Evolutionary conservation across 495 filamentous ascomycete species (phyloP).

Genomic region (Aspergillus incahuasiensis): DNA sequence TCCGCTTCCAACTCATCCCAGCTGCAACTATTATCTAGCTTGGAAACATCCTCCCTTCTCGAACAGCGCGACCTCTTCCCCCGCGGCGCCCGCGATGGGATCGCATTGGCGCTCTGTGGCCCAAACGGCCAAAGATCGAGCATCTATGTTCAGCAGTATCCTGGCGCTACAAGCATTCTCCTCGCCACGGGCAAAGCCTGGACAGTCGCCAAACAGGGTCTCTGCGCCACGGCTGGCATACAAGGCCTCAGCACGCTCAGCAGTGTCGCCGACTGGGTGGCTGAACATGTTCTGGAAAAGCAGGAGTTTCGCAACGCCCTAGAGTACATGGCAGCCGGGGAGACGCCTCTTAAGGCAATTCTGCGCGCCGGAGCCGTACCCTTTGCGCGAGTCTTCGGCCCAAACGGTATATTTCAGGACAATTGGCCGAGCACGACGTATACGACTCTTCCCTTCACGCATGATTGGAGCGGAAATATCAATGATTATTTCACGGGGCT

Average conservation of each 20-base stretch:
- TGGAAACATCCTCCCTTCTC: not conserved
- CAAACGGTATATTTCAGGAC: not conserved
- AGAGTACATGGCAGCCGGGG: not conserved
- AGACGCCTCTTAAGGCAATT: not conserved
- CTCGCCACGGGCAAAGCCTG: not conserved
- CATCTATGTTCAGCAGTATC: conserved; percentile 1
- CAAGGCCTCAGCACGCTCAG: not conserved
- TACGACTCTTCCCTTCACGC: not conserved
- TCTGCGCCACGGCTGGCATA: not conserved
- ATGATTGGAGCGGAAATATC: not conserved
- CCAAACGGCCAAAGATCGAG: not conserved
- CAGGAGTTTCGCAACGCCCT: conserved; percentile 1
- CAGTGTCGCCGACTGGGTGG: not conserved
- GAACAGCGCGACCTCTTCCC: not conserved
- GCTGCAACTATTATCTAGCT: not conserved
- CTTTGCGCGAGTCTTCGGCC: not conserved
- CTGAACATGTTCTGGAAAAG: not conserved
- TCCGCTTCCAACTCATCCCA: not conserved
- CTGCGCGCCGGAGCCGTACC: not conserved
- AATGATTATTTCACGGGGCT: conserved; percentile 1
- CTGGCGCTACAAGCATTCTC: not conserved
- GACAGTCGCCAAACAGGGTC: conserved; percentile 1
- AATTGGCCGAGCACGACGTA: not conserved
- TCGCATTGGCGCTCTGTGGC: conserved; percentile 1
- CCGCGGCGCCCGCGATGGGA: not conserved